Evolutionary conservation across 2,329 filamentous ascomycete species (phyloP).

Genomic region (Rhytidhysteron rufulum): DNA sequence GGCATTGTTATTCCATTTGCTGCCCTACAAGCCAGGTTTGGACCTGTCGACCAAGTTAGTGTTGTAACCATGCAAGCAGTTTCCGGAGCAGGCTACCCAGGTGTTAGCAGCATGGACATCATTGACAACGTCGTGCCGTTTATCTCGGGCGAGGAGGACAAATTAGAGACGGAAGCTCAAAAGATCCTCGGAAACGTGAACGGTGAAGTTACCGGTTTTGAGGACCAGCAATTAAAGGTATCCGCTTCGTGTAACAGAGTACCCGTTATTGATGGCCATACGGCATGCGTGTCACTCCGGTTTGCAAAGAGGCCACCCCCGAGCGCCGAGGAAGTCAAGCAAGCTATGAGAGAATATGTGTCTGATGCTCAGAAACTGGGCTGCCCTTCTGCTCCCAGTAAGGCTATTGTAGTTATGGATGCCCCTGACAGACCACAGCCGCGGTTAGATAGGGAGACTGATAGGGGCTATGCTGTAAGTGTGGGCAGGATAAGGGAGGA

Average conservation of each 20-base stretch:
- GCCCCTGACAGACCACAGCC: slow-evolving; percentile 89
- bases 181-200: slow-evolving; percentile 86
- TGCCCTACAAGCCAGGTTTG: slow-evolving; percentile 81
- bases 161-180: slow-evolving; percentile 88
- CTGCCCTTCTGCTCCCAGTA: slow-evolving; percentile 78
- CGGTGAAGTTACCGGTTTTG: slow-evolving; percentile 66
- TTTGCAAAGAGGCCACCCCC: slow-evolving; percentile 76
- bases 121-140: slow-evolving; percentile 94
- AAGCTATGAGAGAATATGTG: slow-evolving; percentile 75
- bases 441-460: slow-evolving; percentile 79
- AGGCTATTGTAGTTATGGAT: slow-evolving; percentile 83
- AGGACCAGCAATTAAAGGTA: slow-evolving; percentile 73
- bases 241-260: slow-evolving; percentile 91
- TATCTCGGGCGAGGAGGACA: slow-evolving; percentile 92
- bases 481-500: slow-evolving; percentile 85
- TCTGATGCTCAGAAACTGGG: slow-evolving; percentile 79
- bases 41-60: slow-evolving; percentile 69
- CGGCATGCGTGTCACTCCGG: slow-evolving; percentile 82
- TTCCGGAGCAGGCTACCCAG: slow-evolving; percentile 86
- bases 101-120: slow-evolving; percentile 90
- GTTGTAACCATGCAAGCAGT: slow-evolving; percentile 95
- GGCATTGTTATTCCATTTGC: slow-evolving; percentile 93
- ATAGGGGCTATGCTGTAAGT: slow-evolving; percentile 83
- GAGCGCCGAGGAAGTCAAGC: slow-evolving; percentile 69
- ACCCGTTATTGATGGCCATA: slow-evolving; percentile 92